A percentile compares a stretch with the other conserved stretches of the same genome.
These are phyloP conservation scores for Pythium dissimile DNA, from an alignment of 352 stramenopile species.

Conservation along the genomic window DNA sequence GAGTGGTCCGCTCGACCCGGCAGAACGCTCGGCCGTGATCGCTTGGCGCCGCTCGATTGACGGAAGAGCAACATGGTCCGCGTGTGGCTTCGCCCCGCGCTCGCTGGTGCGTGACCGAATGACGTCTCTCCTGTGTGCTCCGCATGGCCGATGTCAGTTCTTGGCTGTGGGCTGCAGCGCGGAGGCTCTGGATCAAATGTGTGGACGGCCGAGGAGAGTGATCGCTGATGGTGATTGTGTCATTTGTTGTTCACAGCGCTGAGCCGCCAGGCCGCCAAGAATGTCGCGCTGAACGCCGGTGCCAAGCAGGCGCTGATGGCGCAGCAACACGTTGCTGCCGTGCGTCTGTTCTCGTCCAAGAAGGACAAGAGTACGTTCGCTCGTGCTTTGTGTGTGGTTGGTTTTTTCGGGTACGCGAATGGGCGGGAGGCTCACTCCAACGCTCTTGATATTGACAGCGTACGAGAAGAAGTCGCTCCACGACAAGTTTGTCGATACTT, in stretches of 20 bases:
- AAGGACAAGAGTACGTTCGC: slow-evolving; percentile 48
- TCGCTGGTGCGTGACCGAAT: slow-evolving; percentile 35
- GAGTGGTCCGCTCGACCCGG: slow-evolving; percentile 26
- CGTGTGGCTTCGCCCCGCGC: slow-evolving; percentile 63
- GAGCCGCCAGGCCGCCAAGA: slow-evolving; percentile 18
- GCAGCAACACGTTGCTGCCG: slow-evolving; percentile 9
- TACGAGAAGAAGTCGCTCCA: slow-evolving; percentile 51
- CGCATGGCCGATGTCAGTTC: no score
- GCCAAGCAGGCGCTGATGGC: slow-evolving; percentile 15
- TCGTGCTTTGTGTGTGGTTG: neutral
- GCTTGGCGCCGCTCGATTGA: slow-evolving; percentile 21
- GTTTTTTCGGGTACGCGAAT: no score
- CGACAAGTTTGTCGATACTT: slow-evolving; percentile 52
- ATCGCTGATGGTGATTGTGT: slow-evolving; percentile 4
- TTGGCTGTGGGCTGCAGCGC: no score
- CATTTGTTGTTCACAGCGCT: slow-evolving; percentile 13
- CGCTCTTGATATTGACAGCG: neutral
- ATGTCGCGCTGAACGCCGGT: slow-evolving; percentile 12
- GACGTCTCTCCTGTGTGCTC: neutral
- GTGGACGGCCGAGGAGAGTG: neutral
- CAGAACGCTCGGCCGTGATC: slow-evolving; percentile 26
- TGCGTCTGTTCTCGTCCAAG: slow-evolving; percentile 40
- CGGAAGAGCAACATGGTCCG: slow-evolving; percentile 53
- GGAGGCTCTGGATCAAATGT: no score
- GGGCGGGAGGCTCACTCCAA: neutral